Evolutionary conservation across 208 protist species (phyloP), one percentile per base, ranked within the genome.

Genomic region (Leishmania mexicana): DNA sequence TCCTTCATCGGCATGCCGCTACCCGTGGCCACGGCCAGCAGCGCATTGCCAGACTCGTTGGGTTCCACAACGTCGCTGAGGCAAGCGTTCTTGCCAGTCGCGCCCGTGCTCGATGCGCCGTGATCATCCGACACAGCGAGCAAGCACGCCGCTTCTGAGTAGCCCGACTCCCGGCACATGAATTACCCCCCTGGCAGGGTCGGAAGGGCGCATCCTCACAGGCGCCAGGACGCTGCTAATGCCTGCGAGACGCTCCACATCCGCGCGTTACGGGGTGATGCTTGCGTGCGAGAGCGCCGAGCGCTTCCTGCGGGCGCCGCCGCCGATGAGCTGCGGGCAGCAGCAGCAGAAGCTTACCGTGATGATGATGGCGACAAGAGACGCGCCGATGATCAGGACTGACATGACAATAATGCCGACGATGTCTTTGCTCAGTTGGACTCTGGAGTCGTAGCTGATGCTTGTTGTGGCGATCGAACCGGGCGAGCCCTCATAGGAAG

Each of bases 381-480:
- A 81, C 24, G 88, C 54, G 51, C 84, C 71, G 58, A 79, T 78
- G 28, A 88, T 78, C 15, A 72, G n/a, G 68, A 80, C 73, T 2
- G 76, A 53, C 84, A 88, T 90, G n/a, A 83, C 42, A 73, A 90
- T 86, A 65, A 90, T 79, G n/a, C 79, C 84, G 21, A 88, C 21
- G 28, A 65, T 60, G 13, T 31, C 35, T 40, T 76, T 31, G 10
- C 21, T 64, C 57, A 83, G 21, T 65, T 80, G 76, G 3, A 42
- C 35, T n/a, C 64, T 75, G 67, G 53, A 81, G 65, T 86, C 80
- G 72, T 80, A 85, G 11, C 78, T 47, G 57, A 82, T 47, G 57
- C 45, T 75, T 11, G 75, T 70, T 0, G 77, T 74, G 57, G 62
- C 53, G n/a, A 86, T 45, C 2, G 68, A 38, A 31, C 81, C 81